Percentiles rank a stretch among this genome's conserved stretches.
Conservation (phyloP, 768 basidiomycete genomes). For the Tricholoma saponaceum region DNA sequence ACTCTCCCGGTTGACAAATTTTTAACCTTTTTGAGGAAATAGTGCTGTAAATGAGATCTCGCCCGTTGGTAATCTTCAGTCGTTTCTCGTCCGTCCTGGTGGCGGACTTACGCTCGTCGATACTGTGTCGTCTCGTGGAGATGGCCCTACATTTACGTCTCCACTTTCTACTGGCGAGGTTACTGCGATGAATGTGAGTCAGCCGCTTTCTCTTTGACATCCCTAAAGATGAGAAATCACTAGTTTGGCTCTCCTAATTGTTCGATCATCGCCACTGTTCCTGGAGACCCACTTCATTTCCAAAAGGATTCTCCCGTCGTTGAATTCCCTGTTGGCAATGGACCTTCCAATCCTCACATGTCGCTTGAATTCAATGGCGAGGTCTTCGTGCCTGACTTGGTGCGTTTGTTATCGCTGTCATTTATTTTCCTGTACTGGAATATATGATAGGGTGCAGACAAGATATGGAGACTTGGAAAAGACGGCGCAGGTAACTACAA, state of each 20-base stretch:
- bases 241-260: constrained; percentile 36
- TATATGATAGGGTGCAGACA: constrained; percentile 53
- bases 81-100: constrained; percentile 41
- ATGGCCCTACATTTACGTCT: constrained; percentile 44
- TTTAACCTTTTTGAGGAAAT: not conserved
- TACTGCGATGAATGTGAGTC: constrained; percentile 46
- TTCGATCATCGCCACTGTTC: constrained; percentile 31
- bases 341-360: constrained; percentile 64
- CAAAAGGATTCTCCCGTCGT: constrained; percentile 32
- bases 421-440: not conserved
- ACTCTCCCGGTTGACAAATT: not conserved
- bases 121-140: constrained; percentile 43
- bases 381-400: constrained; percentile 63
- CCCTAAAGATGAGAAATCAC: not conserved
- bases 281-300: constrained; percentile 35
- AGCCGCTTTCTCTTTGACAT: not conserved
- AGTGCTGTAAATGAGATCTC: constrained; percentile 53
- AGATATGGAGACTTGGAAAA: constrained; percentile 59
- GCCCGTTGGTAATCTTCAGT: constrained; percentile 42
- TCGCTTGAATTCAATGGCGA: constrained; percentile 50
- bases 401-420: constrained; percentile 24
- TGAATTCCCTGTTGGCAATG: constrained; percentile 43
- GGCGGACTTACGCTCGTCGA: constrained; percentile 39
- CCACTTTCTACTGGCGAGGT: constrained; percentile 53
- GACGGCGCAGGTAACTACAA: constrained; percentile 39